Conservation (phyloP, 441 rosid genomes). For the Populus tomentosa region DNA sequence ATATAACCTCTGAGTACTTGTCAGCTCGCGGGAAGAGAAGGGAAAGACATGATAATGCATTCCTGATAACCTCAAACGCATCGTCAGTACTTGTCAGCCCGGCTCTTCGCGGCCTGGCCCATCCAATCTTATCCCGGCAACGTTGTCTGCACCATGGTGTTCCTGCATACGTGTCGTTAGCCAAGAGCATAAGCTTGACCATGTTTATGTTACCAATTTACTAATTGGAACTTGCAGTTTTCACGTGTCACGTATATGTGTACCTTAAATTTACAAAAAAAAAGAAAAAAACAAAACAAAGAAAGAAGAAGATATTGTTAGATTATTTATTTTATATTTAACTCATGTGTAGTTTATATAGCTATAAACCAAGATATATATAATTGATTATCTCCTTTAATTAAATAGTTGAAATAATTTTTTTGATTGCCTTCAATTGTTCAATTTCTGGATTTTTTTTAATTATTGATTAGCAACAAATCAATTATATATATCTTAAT, state of each 20-base stretch:
- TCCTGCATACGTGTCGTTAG: background rate
- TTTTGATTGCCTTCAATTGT: too few species aligned
- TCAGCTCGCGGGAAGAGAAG: background rate
- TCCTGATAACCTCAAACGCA: background rate
- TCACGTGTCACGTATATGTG: background rate
- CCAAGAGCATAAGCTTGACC: background rate
- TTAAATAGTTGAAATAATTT: too few species aligned
- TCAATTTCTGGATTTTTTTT: background rate
- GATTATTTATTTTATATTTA: too few species aligned
- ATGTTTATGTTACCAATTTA: background rate
- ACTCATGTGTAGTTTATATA: background rate
- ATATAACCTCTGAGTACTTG: background rate
- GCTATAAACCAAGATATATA: background rate
- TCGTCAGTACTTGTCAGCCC: constrained; percentile 3
- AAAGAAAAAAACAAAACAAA: too few species aligned
- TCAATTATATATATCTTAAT: too few species aligned
- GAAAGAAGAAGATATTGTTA: background rate
- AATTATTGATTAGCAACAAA: too few species aligned
- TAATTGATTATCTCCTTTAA: too few species aligned
- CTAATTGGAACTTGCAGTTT: background rate
- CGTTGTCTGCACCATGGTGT: background rate
- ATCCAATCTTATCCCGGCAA: background rate
- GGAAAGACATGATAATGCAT: background rate
- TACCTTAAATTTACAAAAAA: background rate
- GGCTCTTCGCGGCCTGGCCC: background rate